Conservation (phyloP, 1,139 yeast species). For the Fermentozyma sake region DNA sequence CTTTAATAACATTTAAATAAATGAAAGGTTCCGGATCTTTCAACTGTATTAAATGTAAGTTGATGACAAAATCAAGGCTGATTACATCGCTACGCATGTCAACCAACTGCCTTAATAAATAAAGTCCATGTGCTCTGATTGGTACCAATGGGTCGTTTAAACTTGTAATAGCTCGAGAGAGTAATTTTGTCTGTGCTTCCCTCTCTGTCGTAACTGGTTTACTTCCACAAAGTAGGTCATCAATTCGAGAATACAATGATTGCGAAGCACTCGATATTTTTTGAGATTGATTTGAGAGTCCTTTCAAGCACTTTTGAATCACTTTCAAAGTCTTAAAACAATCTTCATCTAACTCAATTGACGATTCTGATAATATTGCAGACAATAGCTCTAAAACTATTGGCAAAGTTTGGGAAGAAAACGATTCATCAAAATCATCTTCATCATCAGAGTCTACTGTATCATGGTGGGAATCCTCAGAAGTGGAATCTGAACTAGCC, state of each 20-base stretch:
- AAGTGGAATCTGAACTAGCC: constrained; percentile 3
- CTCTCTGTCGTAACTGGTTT: constrained; percentile 9
- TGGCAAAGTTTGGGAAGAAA: constrained; percentile 21
- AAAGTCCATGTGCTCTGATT: constrained; percentile 80
- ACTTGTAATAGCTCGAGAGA: constrained; percentile 57
- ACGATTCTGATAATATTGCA: constrained; percentile 46
- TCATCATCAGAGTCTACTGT: constrained; percentile 44
- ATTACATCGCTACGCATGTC: constrained; percentile 47
- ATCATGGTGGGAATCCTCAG: constrained; percentile 3
- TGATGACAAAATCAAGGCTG: constrained; percentile 49
- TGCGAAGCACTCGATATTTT: constrained; percentile 13
- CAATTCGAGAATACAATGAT: constrained; percentile 29
- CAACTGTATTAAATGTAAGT: constrained; percentile 60
- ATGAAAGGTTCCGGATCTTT: constrained; percentile 83
- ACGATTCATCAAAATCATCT: constrained; percentile 24
- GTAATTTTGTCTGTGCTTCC: constrained; percentile 25
- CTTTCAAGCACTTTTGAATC: constrained; percentile 23
- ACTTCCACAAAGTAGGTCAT: constrained; percentile 23
- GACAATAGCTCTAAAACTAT: constrained; percentile 50
- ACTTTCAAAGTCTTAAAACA: constrained; percentile 19
- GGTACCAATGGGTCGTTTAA: constrained; percentile 80
- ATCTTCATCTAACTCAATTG: constrained; percentile 21
- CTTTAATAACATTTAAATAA: constrained; percentile 78
- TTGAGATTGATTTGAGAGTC: constrained; percentile 5
- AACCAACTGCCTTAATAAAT: constrained; percentile 57